phyloP scores from a whole-genome alignment of 768 basidiomycete species.

The Strobilomyces dryophilus region DNA sequence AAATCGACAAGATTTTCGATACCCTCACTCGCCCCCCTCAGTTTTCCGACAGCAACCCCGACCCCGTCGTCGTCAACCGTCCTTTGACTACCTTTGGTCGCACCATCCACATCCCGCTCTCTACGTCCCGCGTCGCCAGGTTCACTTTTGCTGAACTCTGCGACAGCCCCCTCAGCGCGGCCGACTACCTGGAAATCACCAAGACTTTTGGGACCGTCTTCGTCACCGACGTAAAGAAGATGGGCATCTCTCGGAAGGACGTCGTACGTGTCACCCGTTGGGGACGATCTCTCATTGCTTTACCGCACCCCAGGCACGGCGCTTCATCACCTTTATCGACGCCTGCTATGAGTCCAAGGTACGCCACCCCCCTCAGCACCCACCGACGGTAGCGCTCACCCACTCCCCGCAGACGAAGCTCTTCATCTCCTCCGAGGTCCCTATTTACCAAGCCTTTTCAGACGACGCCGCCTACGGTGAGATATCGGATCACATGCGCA shows the following conservation, averaged over 20 bases:
- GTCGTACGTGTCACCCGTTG: constrained; percentile 42
- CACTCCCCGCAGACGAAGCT: constrained; percentile 75
- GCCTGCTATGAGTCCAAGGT: constrained; percentile 93
- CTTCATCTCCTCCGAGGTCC: constrained; percentile 89
- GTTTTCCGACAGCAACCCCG: constrained; percentile 25
- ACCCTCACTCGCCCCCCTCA: constrained; percentile 56
- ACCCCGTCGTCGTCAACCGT: constrained; percentile 57
- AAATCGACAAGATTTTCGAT: constrained; percentile 81
- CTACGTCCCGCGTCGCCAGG: constrained; percentile 73
- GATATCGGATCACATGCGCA: constrained; percentile 83
- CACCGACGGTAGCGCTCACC: constrained; percentile 34
- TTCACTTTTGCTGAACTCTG: constrained; percentile 88
- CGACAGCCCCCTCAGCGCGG: constrained; percentile 84
- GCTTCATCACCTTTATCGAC: constrained; percentile 98
- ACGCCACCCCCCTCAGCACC: constrained; percentile 6
- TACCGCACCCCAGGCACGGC: constrained; percentile 55
- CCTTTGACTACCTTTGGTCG: constrained; percentile 88
- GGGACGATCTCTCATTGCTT: neutral
- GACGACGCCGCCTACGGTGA: constrained; percentile 49
- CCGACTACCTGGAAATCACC: constrained; percentile 94
- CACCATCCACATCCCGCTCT: constrained; percentile 71
- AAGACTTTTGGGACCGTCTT: constrained; percentile 86
- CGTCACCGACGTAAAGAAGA: constrained; percentile 80
- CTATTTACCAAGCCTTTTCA: constrained; percentile 86
- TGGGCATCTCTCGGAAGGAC: constrained; percentile 86